Evolutionary conservation across 1,284 basidiomycete species (phyloP).

Genomic region (Cutaneotrichosporon mucoides): DNA sequence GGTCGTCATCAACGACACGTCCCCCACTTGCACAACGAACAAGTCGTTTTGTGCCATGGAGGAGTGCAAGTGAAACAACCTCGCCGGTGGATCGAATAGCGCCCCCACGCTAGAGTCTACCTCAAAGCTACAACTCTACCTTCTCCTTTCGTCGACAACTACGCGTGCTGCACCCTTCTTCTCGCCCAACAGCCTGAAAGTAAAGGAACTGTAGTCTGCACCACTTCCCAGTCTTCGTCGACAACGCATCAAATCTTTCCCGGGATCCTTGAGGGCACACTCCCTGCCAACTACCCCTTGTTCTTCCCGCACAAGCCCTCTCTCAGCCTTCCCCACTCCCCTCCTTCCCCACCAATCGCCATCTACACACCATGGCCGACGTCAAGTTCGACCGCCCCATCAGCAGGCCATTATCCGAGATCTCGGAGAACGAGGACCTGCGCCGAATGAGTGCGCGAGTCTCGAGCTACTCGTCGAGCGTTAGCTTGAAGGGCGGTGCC

Average conservation of each 20-base stretch:
- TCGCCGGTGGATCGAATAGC: not conserved
- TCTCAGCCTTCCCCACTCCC: not conserved
- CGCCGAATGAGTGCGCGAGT: conserved; percentile 15
- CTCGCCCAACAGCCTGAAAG: no score
- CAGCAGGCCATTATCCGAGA: conserved; percentile 19
- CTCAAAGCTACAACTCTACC: no score
- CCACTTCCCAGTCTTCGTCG: not conserved
- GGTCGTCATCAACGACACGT: no score
- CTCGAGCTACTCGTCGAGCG: conserved; percentile 17
- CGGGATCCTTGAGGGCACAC: not conserved
- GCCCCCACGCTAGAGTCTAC: not conserved
- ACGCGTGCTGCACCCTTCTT: no score
- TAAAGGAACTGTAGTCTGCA: no score
- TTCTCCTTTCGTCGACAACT: no score
- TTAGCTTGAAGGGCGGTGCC: conserved; percentile 14
- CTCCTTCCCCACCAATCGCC: no score
- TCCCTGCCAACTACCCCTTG: not conserved
- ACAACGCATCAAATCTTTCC: not conserved
- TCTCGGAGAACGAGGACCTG: conserved; percentile 21
- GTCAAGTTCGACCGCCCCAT: conserved; percentile 4
- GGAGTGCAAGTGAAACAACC: not conserved
- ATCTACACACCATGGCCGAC: conserved; percentile 9
- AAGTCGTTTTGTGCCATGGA: not conserved
- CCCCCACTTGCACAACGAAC: not conserved
- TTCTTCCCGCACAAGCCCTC: not conserved